Conservation (phyloP, 257 asterid species). For the Gentiana macrophylla region DNA sequence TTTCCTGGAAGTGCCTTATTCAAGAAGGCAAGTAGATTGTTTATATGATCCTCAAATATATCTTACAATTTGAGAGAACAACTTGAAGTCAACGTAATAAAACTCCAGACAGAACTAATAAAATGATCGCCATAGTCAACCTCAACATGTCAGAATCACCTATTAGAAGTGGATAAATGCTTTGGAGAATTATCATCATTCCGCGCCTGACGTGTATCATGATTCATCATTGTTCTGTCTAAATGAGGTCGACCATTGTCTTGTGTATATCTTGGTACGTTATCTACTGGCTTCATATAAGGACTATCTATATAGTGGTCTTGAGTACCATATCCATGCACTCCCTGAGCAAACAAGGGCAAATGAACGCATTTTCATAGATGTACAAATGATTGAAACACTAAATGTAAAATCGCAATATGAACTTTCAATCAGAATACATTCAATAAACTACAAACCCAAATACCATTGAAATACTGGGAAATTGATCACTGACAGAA, state of each 20-base stretch:
- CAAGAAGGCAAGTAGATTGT: too few relatives aligned
- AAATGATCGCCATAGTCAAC: conserved; percentile 9
- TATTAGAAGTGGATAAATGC: conserved; percentile 32
- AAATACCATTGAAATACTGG: conserved; percentile 55
- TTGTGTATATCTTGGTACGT: conserved; percentile 39
- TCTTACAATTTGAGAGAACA: not conserved
- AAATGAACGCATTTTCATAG: conserved; percentile 3
- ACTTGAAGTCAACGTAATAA: not conserved
- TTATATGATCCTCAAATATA: not conserved
- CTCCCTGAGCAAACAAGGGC: conserved; percentile 29
- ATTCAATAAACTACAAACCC: conserved; percentile 7
- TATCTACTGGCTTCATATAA: conserved; percentile 30
- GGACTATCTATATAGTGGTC: conserved; percentile 36
- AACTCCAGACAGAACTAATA: not conserved
- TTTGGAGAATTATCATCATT: conserved; percentile 24
- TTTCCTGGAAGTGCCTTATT: too few relatives aligned
- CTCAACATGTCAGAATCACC: conserved; percentile 32
- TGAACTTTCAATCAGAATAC: not conserved
- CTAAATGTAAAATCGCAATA: not conserved
- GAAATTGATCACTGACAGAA: conserved; percentile 33
- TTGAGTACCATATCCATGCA: conserved; percentile 35
- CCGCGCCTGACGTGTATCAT: conserved; percentile 25
- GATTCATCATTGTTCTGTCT: conserved; percentile 25
- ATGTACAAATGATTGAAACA: not conserved
- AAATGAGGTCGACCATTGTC: conserved; percentile 27